phyloP scores from a whole-genome alignment of 2,329 filamentous ascomycete species.

The Sclerotinia minor region DNA sequence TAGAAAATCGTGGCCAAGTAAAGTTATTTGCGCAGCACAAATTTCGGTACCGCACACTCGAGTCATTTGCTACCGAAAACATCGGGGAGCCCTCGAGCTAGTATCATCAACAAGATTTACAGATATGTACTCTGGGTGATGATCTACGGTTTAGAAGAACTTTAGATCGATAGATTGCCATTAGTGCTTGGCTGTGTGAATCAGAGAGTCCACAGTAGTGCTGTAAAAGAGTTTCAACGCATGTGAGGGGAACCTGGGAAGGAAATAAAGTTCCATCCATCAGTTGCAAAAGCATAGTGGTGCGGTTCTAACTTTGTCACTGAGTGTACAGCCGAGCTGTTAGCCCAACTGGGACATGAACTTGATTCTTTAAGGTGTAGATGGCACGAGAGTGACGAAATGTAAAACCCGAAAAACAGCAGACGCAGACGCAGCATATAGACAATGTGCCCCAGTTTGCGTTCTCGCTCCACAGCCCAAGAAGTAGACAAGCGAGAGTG shows the following conservation, averaged over 20 bases:
- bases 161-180: background rate
- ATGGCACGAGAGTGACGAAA: background rate
- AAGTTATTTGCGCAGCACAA: background rate
- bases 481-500: background rate
- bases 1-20: background rate
- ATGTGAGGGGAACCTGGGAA: slow-evolving; percentile 15
- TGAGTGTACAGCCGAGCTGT: background rate
- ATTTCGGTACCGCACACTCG: background rate
- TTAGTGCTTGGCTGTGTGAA: background rate
- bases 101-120: background rate
- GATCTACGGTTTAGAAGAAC: slow-evolving; percentile 12
- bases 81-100: background rate
- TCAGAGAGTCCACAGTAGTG: slow-evolving; percentile 4
- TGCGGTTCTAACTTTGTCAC: background rate
- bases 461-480: background rate
- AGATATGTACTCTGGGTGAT: slow-evolving; percentile 3
- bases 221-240: slow-evolving; percentile 11
- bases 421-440: background rate
- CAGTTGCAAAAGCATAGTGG: background rate
- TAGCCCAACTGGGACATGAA: slow-evolving; percentile 4
- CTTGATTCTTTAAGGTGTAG: background rate
- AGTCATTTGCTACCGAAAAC: background rate
- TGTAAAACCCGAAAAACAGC: background rate
- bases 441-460: background rate
- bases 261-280: background rate